Conservation (phyloP, 306 rosid genomes). For the Dryas octopetala region DNA sequence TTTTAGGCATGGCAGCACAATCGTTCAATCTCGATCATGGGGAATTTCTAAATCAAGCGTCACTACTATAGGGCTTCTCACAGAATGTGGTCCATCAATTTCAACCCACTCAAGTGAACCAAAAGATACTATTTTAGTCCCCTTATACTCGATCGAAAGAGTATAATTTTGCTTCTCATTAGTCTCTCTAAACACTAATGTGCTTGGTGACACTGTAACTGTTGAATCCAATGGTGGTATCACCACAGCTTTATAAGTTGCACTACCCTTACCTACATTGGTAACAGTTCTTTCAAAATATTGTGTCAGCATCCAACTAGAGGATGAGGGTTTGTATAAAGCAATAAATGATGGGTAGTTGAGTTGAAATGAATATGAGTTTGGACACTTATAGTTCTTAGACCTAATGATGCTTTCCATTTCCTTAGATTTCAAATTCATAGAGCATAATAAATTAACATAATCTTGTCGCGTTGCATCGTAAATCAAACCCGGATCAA, state of each 20-base stretch:
- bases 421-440: too few relatives aligned
- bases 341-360: constrained; percentile 20
- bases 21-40: too few relatives aligned
- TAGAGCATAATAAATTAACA: constrained; percentile 6
- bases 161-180: constrained; percentile 11
- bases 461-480: not conserved
- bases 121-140: too few relatives aligned
- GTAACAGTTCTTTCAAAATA: constrained; percentile 5
- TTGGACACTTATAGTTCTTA: not conserved
- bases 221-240: not conserved
- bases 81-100: too few relatives aligned
- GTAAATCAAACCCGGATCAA: not conserved
- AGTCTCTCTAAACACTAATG: not conserved
- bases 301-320: not conserved
- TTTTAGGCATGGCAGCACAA: too few relatives aligned
- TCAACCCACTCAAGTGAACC: too few relatives aligned
- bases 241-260: not conserved
- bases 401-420: not conserved
- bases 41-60: too few relatives aligned
- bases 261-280: constrained; percentile 13
- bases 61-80: too few relatives aligned
- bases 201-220: not conserved
- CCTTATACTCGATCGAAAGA: not conserved
- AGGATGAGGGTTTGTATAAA: not conserved
- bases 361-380: constrained; percentile 5